Conservation (phyloP, 2,329 filamentous ascomycete genomes). For the Camillea tinctor region DNA sequence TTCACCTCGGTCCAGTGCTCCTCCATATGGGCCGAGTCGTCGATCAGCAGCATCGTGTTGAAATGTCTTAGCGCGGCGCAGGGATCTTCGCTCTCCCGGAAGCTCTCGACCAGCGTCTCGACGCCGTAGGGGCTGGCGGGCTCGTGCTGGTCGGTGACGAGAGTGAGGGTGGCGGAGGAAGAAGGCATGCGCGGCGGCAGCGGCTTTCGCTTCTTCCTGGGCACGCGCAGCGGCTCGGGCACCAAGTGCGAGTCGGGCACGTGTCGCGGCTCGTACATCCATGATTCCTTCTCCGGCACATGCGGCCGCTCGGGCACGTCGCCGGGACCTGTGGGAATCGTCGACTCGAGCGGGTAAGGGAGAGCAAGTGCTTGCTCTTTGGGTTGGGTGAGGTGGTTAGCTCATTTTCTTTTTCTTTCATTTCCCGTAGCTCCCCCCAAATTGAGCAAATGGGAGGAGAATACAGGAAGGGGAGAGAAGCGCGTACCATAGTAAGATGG, state of each 20-base stretch:
- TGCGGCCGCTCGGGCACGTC: no score
- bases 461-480: no score
- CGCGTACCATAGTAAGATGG: no score
- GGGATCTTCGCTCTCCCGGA: slow-evolving; percentile 45
- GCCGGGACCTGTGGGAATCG: slow-evolving; percentile 15
- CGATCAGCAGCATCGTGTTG: slow-evolving; percentile 73
- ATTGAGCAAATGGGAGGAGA: no score
- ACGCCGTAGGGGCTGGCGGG: slow-evolving; percentile 2
- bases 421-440: no score
- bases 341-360: slow-evolving; percentile 21
- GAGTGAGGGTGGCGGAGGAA: no score
- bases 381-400: no score
- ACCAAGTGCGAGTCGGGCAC: no score
- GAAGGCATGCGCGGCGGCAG: no score
- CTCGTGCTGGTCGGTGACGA: background rate
- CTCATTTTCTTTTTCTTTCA: no score
- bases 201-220: no score
- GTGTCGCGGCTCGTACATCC: background rate
- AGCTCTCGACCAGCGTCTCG: background rate
- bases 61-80: slow-evolving; percentile 65
- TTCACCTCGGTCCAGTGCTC: slow-evolving; percentile 63
- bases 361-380: slow-evolving; percentile 7
- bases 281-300: background rate
- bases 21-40: slow-evolving; percentile 70
- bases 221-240: no score